phyloP scores from a whole-genome alignment of 1,139 yeast genomes.

The Kodamaea plutei region DNA sequence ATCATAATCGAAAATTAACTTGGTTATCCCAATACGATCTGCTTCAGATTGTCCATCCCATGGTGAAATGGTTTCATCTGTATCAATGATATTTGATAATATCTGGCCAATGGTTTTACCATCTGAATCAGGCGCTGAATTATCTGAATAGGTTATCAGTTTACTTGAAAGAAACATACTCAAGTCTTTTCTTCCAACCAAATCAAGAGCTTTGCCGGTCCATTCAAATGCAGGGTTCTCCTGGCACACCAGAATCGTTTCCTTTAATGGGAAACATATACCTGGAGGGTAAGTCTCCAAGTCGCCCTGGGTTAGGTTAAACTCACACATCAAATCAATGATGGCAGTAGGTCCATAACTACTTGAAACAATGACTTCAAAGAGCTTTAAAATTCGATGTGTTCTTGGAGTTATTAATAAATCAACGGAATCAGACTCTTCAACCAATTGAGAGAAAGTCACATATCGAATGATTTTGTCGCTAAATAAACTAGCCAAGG shows the following conservation, averaged over 20 bases:
- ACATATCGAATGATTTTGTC: slow-evolving; percentile 47
- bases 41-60: slow-evolving; percentile 71
- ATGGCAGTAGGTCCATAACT: slow-evolving; percentile 50
- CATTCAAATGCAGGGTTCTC: slow-evolving; percentile 50
- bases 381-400: slow-evolving; percentile 50
- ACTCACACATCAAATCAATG: slow-evolving; percentile 56
- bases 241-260: slow-evolving; percentile 55
- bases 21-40: slow-evolving; percentile 62
- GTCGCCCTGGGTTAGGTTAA: slow-evolving; percentile 46
- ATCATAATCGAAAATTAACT: slow-evolving; percentile 71
- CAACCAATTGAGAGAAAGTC: slow-evolving; percentile 66
- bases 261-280: slow-evolving; percentile 59
- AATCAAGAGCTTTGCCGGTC: slow-evolving; percentile 46
- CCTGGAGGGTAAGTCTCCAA: slow-evolving; percentile 76
- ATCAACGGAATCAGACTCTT: slow-evolving; percentile 61
- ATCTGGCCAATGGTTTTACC: slow-evolving; percentile 48
- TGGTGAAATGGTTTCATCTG: slow-evolving; percentile 43
- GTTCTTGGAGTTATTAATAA: slow-evolving; percentile 62
- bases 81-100: slow-evolving; percentile 42
- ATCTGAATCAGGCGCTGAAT: slow-evolving; percentile 13
- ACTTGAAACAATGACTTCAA: slow-evolving; percentile 58
- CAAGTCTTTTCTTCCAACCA: slow-evolving; percentile 69
- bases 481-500: slow-evolving; percentile 51
- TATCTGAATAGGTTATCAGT: slow-evolving; percentile 5
- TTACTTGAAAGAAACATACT: slow-evolving; percentile 24